These are phyloP conservation scores for Golubevia pallescens DNA, from an alignment of 1,284 basidiomycete species.

Conservation along the genomic window DNA sequence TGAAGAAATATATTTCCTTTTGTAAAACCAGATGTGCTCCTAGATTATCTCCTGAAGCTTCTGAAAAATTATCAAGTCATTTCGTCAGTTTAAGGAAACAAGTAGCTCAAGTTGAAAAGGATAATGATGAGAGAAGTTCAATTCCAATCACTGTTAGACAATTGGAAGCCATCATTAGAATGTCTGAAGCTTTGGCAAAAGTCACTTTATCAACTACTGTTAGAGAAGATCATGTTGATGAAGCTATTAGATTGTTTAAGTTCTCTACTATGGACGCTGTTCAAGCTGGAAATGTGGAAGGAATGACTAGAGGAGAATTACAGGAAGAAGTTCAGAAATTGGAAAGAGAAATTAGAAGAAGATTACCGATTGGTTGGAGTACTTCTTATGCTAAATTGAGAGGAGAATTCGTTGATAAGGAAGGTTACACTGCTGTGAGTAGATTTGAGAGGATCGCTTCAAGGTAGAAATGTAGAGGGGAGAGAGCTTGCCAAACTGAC, in stretches of 20 bases:
- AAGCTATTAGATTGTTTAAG: constrained; percentile 97
- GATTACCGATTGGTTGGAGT: constrained; percentile 94
- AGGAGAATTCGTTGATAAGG: constrained; percentile 91
- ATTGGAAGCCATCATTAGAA: constrained; percentile 97
- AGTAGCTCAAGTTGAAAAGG: constrained; percentile 92
- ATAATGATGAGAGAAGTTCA: constrained; percentile 95
- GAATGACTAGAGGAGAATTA: constrained; percentile 86
- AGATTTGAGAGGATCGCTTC: background rate
- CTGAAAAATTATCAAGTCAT: constrained; percentile 96
- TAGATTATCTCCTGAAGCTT: constrained; percentile 85
- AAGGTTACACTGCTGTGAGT: constrained; percentile 69
- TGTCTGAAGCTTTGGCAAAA: constrained; percentile 95
- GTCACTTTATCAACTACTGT: constrained; percentile 87
- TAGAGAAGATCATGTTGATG: constrained; percentile 92
- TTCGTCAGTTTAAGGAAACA: constrained; percentile 94
- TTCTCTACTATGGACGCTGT: constrained; percentile 99
- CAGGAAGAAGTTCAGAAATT: constrained; percentile 93
- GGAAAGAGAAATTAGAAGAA: constrained; percentile 84
- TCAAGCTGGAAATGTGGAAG: constrained; percentile 87
- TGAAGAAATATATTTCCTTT: constrained; percentile 96
- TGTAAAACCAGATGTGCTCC: constrained; percentile 97
- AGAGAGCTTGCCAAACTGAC: background rate
- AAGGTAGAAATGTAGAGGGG: too few species aligned
- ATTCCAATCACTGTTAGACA: constrained; percentile 99
- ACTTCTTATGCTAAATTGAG: constrained; percentile 92